Evolutionary conservation across 306 rosid species (phyloP).

Genomic region (Dicorynia guianensis): DNA sequence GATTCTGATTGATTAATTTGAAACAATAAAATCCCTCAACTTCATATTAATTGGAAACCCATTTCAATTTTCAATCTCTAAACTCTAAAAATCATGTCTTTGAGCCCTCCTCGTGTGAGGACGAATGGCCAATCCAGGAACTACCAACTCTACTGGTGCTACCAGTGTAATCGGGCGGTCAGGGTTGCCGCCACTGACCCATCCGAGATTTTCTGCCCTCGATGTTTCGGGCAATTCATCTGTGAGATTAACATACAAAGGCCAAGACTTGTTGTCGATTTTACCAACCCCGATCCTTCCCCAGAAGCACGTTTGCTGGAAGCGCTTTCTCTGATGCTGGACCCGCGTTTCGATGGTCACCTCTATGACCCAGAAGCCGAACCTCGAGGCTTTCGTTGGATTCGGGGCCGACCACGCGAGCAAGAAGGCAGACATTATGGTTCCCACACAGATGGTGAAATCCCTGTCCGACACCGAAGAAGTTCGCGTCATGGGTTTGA

Average conservation of each 20-base stretch:
- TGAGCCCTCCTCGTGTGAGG: conserved; percentile 60
- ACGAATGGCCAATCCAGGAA: conserved; percentile 34
- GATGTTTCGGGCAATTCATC: conserved; percentile 77
- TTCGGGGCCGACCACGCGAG: not conserved
- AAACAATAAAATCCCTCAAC: not conserved
- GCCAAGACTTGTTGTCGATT: conserved; percentile 51
- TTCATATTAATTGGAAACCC: not conserved
- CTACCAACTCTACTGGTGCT: conserved; percentile 77
- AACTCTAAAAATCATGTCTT: conserved; percentile 49
- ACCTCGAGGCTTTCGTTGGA: conserved; percentile 31
- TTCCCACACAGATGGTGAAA: conserved; percentile 11
- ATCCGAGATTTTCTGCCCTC: conserved; percentile 63
- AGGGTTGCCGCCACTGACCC: conserved; percentile 49
- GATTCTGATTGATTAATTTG: not conserved
- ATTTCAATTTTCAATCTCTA: not conserved
- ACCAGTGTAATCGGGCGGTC: conserved; percentile 66
- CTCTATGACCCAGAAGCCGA: conserved; percentile 22
- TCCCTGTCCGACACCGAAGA: not conserved
- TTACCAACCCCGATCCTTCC: conserved; percentile 56
- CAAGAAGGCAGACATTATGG: not conserved
- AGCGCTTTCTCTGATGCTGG: conserved; percentile 77
- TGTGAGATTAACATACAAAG: conserved; percentile 53
- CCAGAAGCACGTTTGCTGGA: conserved; percentile 78
- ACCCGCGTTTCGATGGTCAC: conserved; percentile 44
- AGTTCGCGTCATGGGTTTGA: conserved; percentile 49